Percentiles rank a stretch among this genome's conserved stretches.
Evolutionary conservation across 2,329 filamentous ascomycete genomes (phyloP).

Genomic region (Colletotrichum scovillei): DNA sequence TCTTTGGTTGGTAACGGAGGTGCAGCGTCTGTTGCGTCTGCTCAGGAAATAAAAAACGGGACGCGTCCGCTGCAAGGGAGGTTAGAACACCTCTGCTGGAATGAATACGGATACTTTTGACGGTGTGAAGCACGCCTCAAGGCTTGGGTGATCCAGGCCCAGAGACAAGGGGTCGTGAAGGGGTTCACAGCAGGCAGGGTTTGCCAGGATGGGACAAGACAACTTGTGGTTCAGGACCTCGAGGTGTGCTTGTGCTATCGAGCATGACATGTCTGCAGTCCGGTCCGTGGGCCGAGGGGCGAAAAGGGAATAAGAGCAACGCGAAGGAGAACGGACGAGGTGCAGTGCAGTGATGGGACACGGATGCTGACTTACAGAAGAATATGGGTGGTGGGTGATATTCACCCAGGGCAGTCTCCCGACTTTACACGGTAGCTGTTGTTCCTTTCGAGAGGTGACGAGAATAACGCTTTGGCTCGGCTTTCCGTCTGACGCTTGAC

Average conservation of each 20-base stretch:
- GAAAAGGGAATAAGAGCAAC: background rate
- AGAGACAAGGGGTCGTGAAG: conserved; percentile 9
- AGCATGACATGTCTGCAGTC: conserved; percentile 11
- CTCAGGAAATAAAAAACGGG: background rate
- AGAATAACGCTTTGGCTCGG: conserved; percentile 24
- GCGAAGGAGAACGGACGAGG: conserved; percentile 1
- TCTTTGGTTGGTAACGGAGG: background rate
- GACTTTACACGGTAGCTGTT: conserved; percentile 13
- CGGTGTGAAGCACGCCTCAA: background rate
- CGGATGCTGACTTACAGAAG: conserved; percentile 20
- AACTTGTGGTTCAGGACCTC: conserved; percentile 12
- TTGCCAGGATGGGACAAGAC: conserved; percentile 28
- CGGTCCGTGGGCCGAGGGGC: conserved; percentile 14
- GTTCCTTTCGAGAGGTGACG: conserved; percentile 11
- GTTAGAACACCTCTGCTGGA: background rate
- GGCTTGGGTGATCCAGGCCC: background rate
- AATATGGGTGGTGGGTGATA: conserved; percentile 14
- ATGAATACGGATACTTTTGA: background rate
- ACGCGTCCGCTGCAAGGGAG: conserved; percentile 9
- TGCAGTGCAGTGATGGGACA: conserved; percentile 1
- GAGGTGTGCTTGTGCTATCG: conserved; percentile 15
- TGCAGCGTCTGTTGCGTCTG: background rate
- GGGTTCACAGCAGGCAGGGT: conserved; percentile 9
- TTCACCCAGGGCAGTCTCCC: background rate
- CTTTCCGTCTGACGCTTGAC: conserved; percentile 13